Evolutionary conservation across 495 filamentous ascomycete genomes (phyloP).

Genomic region (Daldinia caldariorum): DNA sequence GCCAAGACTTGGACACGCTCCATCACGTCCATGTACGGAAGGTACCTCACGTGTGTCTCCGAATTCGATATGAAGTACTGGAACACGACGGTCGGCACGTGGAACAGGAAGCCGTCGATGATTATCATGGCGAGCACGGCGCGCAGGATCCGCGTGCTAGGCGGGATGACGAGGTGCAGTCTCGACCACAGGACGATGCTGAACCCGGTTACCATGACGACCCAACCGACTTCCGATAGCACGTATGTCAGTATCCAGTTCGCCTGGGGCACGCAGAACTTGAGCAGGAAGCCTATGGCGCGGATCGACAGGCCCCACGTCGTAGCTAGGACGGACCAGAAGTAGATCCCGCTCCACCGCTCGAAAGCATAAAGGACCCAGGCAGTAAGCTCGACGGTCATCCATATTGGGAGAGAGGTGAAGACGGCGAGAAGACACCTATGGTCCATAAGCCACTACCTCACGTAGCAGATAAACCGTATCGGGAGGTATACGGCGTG

Average conservation of each 20-base stretch:
- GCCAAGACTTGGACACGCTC: slow-evolving; percentile 72
- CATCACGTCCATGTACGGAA: slow-evolving; percentile 56
- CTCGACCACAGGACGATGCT: slow-evolving; percentile 74
- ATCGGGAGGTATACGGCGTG: not conserved
- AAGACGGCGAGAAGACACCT: slow-evolving; percentile 51
- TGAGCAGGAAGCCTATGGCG: slow-evolving; percentile 68
- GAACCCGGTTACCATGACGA: slow-evolving; percentile 71
- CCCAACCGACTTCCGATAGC: slow-evolving; percentile 67
- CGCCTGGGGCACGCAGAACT: slow-evolving; percentile 63
- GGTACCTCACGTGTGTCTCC: slow-evolving; percentile 56
- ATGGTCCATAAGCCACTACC: not conserved
- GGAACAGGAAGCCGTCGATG: slow-evolving; percentile 62
- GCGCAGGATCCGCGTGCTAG: slow-evolving; percentile 57
- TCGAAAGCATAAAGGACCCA: slow-evolving; percentile 55
- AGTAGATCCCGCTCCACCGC: slow-evolving; percentile 52
- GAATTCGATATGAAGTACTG: slow-evolving; percentile 56
- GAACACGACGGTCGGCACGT: slow-evolving; percentile 66
- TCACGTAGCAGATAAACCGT: not conserved
- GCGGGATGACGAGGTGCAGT: slow-evolving; percentile 68
- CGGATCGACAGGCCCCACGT: slow-evolving; percentile 66
- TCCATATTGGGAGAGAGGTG: slow-evolving; percentile 55
- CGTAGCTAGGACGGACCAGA: slow-evolving; percentile 54
- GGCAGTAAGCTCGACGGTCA: slow-evolving; percentile 54
- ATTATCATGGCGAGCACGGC: slow-evolving; percentile 68
- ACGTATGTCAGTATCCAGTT: slow-evolving; percentile 55